These are phyloP conservation scores for Trametopsis cervina DNA, from an alignment of 768 basidiomycete species.

Conservation along the genomic window DNA sequence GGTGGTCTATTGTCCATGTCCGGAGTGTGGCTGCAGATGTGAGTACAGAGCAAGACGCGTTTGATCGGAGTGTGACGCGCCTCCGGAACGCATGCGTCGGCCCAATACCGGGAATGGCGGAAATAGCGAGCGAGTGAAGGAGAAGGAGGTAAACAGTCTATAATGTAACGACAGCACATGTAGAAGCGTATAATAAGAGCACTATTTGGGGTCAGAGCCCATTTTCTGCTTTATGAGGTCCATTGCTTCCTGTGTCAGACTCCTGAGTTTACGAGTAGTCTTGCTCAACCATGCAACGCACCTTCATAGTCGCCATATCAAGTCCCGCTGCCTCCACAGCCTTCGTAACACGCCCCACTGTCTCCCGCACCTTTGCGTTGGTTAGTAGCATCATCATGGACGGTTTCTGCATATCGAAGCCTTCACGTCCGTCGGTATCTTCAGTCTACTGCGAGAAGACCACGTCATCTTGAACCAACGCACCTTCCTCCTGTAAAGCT, in stretches of 20 bases:
- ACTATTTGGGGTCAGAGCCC: neutral
- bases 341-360: neutral
- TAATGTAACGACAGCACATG: neutral
- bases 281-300: no score
- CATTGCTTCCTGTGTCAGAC: neutral
- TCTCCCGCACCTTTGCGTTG: constrained; percentile 10
- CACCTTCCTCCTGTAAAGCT: constrained; percentile 16
- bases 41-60: no score
- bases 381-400: constrained; percentile 10
- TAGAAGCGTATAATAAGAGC: neutral
- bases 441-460: neutral
- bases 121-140: neutral
- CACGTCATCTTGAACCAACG: neutral
- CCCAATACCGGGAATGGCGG: no score
- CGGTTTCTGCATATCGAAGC: constrained; percentile 8
- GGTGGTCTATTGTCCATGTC: constrained; percentile 5
- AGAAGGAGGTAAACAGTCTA: no score
- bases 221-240: neutral
- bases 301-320: constrained; percentile 6
- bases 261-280: no score
- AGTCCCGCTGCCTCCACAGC: constrained; percentile 7
- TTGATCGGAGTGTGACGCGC: no score
- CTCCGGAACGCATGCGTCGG: no score
- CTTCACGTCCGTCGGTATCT: neutral
- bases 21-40: constrained; percentile 1